Evolutionary conservation across 441 rosid species (phyloP).

Genomic region (Breynia disticha): DNA sequence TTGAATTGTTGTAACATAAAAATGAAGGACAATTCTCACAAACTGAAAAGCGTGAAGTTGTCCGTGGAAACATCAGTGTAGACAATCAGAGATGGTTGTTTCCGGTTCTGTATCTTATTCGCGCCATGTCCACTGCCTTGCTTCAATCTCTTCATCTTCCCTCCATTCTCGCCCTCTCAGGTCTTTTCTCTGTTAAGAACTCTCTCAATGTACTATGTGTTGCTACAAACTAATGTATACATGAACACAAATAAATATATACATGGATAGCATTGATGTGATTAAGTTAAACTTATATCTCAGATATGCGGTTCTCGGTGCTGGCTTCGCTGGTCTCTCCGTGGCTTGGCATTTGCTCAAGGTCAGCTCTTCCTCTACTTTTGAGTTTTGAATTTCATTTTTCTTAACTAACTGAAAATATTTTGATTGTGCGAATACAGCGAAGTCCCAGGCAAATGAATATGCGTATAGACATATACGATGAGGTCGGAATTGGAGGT

Average conservation of each 20-base stretch:
- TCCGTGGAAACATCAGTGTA: too few relatives aligned
- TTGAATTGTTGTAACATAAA: too few relatives aligned
- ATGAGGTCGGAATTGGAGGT: constrained; percentile 84
- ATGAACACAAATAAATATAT: too few relatives aligned
- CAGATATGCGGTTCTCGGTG: constrained; percentile 92
- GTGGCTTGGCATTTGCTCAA: constrained; percentile 76
- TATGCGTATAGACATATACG: constrained; percentile 56
- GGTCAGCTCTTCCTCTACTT: constrained; percentile 22
- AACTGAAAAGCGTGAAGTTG: too few relatives aligned
- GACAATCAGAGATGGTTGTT: background rate
- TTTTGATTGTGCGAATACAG: constrained; percentile 25
- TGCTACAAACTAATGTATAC: background rate
- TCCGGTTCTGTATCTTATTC: background rate
- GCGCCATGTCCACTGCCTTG: background rate
- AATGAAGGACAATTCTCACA: too few relatives aligned
- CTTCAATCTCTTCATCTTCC: background rate
- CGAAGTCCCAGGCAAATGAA: constrained; percentile 42
- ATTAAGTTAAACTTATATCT: background rate
- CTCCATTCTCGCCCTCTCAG: background rate
- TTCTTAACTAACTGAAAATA: too few relatives aligned
- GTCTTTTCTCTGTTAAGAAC: background rate
- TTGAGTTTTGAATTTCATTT: background rate
- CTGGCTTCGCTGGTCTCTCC: constrained; percentile 93
- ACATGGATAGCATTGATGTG: background rate
- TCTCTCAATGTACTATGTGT: too few relatives aligned